A percentile compares a stretch with the other conserved stretches of the same genome.
These are phyloP conservation scores for Diutina sp. DNA, from an alignment of 1,139 yeast species.

Conservation along the genomic window DNA sequence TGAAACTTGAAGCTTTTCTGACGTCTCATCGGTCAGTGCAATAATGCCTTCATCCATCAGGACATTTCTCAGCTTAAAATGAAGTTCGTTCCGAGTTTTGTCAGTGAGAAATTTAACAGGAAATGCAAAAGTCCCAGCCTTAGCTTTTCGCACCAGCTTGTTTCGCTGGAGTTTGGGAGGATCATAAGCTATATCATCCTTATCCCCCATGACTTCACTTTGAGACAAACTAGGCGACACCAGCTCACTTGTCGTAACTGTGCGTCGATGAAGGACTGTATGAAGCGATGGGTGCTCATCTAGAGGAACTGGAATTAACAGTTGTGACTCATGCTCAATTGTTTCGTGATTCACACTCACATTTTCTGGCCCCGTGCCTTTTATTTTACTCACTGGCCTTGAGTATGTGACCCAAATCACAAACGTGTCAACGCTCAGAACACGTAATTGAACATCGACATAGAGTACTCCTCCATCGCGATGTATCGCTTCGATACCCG, in stretches of 20 bases:
- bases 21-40: background rate
- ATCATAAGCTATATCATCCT: background rate
- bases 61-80: background rate
- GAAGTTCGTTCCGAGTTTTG: background rate
- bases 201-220: background rate
- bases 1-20: background rate
- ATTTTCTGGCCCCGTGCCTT: background rate
- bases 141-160: background rate
- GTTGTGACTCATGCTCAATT: background rate
- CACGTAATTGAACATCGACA: conserved; percentile 74
- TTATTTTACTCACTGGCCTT: conserved; percentile 19
- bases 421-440: conserved; percentile 42
- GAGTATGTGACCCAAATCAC: conserved; percentile 88
- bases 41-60: background rate
- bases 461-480: conserved; percentile 52
- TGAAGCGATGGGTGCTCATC: background rate
- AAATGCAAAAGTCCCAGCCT: conserved; percentile 1
- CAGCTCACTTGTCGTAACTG: background rate
- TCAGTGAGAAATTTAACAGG: background rate
- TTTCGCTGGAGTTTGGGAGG: background rate
- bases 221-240: background rate
- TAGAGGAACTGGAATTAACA: background rate
- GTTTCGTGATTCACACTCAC: background rate
- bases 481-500: conserved; percentile 58
- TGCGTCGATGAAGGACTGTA: background rate